A percentile compares a stretch with the other conserved stretches of the same genome.
Evolutionary conservation across 208 protist genomes (phyloP).

Genomic region (Leishmania turanica): DNA sequence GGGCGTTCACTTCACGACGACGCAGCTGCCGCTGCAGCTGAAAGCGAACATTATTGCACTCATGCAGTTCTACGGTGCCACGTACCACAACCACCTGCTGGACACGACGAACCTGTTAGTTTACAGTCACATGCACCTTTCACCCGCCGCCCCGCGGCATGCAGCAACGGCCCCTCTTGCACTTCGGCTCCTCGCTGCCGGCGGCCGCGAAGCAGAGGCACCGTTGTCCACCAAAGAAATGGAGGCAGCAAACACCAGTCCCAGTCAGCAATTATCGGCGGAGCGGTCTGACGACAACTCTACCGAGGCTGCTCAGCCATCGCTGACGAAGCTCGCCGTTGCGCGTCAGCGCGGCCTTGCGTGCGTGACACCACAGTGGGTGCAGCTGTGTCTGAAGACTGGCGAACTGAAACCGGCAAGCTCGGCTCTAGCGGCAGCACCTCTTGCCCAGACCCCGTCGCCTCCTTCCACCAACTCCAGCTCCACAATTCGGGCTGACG

Average conservation of each 20-base stretch:
- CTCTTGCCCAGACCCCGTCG: background rate
- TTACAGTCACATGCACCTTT: constrained; percentile 28
- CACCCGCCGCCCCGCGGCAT: background rate
- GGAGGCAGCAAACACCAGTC: background rate
- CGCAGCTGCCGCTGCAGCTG: constrained; percentile 41
- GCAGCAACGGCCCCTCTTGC: background rate
- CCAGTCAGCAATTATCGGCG: background rate
- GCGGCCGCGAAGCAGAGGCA: background rate
- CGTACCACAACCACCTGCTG: constrained; percentile 63
- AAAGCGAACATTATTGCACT: constrained; percentile 68
- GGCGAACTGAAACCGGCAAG: constrained; percentile 17
- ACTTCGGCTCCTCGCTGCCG: background rate
- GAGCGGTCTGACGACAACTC: background rate
- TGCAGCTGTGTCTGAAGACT: constrained; percentile 53
- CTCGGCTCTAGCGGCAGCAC: background rate
- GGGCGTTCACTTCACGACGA: constrained; percentile 69
- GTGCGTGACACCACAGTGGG: constrained; percentile 62
- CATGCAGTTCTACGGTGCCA: constrained; percentile 69
- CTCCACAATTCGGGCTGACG: background rate
- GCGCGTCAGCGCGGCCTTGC: constrained; percentile 33
- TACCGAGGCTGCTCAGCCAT: background rate
- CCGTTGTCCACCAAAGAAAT: background rate
- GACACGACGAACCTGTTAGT: constrained; percentile 57
- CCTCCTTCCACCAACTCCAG: background rate
- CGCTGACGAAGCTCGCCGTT: constrained; percentile 33